These are phyloP conservation scores for Macrolepiota albuminosa DNA, from an alignment of 768 basidiomycete genomes.

Conservation along the genomic window DNA sequence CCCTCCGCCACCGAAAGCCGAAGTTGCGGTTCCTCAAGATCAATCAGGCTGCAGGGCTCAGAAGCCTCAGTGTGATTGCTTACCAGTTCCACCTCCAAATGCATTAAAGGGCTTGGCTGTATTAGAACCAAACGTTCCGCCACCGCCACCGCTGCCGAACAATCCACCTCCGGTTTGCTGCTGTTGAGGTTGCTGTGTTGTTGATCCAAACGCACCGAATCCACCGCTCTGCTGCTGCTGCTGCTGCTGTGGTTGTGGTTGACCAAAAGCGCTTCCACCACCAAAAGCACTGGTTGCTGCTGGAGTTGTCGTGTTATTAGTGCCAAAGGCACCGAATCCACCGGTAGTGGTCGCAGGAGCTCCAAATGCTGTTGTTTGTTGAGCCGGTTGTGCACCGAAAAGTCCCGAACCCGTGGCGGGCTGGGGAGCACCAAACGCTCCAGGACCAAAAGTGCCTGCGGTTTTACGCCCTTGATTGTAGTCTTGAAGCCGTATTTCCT, in stretches of 20 bases:
- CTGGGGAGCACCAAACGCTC: conserved; percentile 43
- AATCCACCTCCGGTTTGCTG: conserved; percentile 26
- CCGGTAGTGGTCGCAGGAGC: conserved; percentile 28
- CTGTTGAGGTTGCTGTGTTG: conserved; percentile 25
- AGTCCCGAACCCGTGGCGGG: conserved; percentile 28
- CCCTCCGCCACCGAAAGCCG: conserved; percentile 32
- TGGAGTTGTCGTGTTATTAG: conserved; percentile 20
- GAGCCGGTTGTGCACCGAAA: conserved; percentile 44
- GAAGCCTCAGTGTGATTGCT: not conserved
- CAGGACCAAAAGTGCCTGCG: conserved; percentile 55
- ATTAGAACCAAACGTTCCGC: conserved; percentile 28
- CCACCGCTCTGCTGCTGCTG: conserved; percentile 28
- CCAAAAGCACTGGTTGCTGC: conserved; percentile 33
- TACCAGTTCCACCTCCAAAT: conserved; percentile 15
- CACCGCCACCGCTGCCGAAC: conserved; percentile 26
- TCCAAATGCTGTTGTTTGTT: conserved; percentile 38
- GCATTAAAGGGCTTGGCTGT: conserved; percentile 14
- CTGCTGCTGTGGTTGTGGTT: conserved; percentile 26
- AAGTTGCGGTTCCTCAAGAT: conserved; percentile 6
- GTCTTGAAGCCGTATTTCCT: conserved; percentile 78
- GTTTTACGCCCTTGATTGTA: conserved; percentile 73
- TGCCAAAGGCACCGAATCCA: conserved; percentile 41
- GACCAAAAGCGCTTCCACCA: conserved; percentile 55
- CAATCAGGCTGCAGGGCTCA: not conserved
- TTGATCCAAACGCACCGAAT: conserved; percentile 23